A percentile compares a stretch with the other conserved stretches of the same genome.
phyloP scores from a whole-genome alignment of 2,329 filamentous ascomycete genomes.

The Periconia digitata region DNA sequence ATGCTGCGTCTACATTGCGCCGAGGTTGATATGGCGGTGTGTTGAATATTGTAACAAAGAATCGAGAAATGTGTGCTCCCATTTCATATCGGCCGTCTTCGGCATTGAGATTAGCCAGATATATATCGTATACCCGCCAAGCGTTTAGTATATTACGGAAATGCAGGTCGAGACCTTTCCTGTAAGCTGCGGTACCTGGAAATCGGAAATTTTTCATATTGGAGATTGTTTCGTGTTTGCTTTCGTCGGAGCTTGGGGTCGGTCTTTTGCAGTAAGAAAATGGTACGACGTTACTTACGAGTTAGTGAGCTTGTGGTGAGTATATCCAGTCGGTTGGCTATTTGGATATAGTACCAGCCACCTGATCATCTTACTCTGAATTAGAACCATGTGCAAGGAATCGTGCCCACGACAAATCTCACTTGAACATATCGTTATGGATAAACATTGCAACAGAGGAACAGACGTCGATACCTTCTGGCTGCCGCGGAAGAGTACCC shows the following conservation, averaged over 20 bases:
- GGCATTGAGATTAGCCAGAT: slow-evolving; percentile 33
- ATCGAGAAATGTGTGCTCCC: neutral
- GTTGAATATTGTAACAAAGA: slow-evolving; percentile 2
- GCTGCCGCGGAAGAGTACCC: slow-evolving; percentile 13
- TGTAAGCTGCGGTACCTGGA: slow-evolving; percentile 32
- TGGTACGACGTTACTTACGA: neutral
- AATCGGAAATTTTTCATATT: slow-evolving; percentile 17
- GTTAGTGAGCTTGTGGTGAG: too few species aligned
- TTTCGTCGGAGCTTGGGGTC: too few species aligned
- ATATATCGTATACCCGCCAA: slow-evolving; percentile 26
- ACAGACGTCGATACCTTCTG: neutral
- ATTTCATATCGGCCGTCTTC: slow-evolving; percentile 6
- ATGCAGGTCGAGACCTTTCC: slow-evolving; percentile 36
- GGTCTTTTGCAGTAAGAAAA: neutral
- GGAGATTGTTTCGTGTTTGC: too few species aligned
- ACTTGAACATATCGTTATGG: too few species aligned
- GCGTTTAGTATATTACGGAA: slow-evolving; percentile 27
- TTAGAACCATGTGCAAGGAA: too few species aligned
- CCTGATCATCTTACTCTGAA: slow-evolving; percentile 26
- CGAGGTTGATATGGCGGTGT: neutral
- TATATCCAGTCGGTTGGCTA: too few species aligned
- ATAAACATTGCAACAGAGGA: too few species aligned
- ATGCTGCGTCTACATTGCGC: too few species aligned
- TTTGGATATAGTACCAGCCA: too few species aligned
- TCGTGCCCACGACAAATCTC: too few species aligned